Conservation (phyloP, 2,329 filamentous ascomycete genomes). For the Alternaria incomplexa region DNA sequence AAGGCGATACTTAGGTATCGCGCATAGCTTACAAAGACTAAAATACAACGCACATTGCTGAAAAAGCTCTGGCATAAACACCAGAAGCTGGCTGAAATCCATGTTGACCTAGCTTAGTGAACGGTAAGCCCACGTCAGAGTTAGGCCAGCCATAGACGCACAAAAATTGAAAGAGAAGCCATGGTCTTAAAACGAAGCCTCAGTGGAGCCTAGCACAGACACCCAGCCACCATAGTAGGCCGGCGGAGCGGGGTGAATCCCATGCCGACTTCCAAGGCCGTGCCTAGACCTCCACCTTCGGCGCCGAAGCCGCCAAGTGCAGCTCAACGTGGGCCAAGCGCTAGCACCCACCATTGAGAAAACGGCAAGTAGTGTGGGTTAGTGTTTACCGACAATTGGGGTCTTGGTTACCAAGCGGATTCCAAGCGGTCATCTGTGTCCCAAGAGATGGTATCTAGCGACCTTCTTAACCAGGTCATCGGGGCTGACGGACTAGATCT, state of each 20-base stretch:
- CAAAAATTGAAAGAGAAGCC: neutral
- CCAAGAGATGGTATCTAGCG: constrained; percentile 6
- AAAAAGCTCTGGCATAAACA: neutral
- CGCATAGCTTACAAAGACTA: neutral
- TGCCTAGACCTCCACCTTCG: constrained; percentile 9
- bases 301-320: constrained; percentile 19
- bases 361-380: neutral
- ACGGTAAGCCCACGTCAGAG: neutral
- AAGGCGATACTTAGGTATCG: neutral
- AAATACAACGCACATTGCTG: neutral
- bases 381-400: constrained; percentile 5
- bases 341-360: constrained; percentile 2
- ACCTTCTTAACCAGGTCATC: constrained; percentile 15
- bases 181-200: neutral
- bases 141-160: neutral
- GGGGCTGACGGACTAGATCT: neutral
- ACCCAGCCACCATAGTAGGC: neutral
- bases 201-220: neutral
- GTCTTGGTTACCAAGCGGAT: constrained; percentile 1
- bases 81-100: neutral
- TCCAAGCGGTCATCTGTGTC: neutral
- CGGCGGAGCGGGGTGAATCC: constrained; percentile 13
- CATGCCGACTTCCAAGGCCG: constrained; percentile 7
- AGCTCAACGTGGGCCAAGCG: constrained; percentile 24
- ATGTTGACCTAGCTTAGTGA: neutral